Evolutionary conservation across 305 asterid species (phyloP).

Genomic region (Monarda citriodora): DNA sequence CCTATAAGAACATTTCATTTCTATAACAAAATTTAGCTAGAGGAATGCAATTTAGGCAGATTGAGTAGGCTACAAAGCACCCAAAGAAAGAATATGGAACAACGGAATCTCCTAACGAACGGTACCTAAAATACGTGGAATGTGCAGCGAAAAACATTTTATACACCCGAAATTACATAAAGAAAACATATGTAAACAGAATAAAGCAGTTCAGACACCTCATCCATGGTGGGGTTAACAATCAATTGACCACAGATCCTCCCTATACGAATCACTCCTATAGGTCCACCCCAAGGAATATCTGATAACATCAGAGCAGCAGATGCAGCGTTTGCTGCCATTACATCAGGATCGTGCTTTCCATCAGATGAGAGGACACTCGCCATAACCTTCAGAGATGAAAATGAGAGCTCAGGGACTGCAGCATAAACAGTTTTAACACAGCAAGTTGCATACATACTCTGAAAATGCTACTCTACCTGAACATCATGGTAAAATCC

Average conservation of each 20-base stretch:
- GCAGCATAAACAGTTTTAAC: conserved; percentile 7
- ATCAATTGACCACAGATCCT: conserved; percentile 79
- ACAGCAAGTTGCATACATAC: background rate
- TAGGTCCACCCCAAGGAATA: conserved; percentile 99
- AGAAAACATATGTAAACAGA: conserved; percentile 11
- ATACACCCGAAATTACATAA: background rate
- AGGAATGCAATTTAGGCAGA: background rate
- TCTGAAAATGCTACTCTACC: conserved; percentile 41
- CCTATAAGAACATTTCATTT: background rate
- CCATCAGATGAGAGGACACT: conserved; percentile 98
- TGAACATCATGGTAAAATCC: conserved; percentile 98
- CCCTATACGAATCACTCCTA: conserved; percentile 94
- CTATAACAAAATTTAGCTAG: background rate
- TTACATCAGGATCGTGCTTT: conserved; percentile 92
- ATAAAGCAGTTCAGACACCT: conserved; percentile 46
- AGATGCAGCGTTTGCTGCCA: conserved; percentile 98
- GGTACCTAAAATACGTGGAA: background rate
- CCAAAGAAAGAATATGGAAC: background rate
- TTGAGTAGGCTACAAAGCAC: background rate
- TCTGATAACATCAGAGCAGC: conserved; percentile 98
- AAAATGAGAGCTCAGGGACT: conserved; percentile 15
- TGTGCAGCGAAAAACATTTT: background rate
- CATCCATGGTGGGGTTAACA: conserved; percentile 96
- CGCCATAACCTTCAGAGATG: conserved; percentile 65
- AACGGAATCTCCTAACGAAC: conserved; percentile 7